phyloP scores from a whole-genome alignment of 139 green algal genomes.

The Haematococcus lacustris region DNA sequence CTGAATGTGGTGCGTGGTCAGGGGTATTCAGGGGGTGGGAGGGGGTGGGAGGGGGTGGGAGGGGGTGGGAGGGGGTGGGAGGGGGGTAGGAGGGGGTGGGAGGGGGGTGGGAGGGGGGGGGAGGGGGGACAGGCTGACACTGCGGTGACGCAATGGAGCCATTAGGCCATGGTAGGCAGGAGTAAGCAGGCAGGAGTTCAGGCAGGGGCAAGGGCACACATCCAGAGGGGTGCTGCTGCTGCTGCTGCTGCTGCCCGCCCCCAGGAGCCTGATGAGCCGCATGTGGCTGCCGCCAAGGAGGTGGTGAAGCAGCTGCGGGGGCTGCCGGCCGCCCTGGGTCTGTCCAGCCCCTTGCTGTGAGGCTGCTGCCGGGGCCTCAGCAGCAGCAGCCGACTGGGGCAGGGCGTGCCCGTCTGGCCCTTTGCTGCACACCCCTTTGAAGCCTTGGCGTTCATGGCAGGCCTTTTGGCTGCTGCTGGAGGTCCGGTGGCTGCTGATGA shows the following conservation, averaged over 20 bases:
- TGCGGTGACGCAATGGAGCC: not conserved
- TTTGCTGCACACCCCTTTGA: too few species aligned
- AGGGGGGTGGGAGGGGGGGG: too few species aligned
- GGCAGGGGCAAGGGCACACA: not conserved
- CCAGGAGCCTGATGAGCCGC: slow-evolving; percentile 60
- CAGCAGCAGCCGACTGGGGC: slow-evolving; percentile 42
- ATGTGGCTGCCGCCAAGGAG: slow-evolving; percentile 58
- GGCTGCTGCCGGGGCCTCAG: slow-evolving; percentile 66
- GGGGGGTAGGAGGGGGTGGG: not conserved
- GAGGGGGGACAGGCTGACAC: not conserved
- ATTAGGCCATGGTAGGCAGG: not conserved
- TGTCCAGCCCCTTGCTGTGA: slow-evolving; percentile 21
- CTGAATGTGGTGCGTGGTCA: slow-evolving; percentile 18
- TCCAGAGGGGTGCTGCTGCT: not conserved
- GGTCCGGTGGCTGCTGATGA: too few species aligned
- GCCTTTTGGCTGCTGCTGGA: too few species aligned
- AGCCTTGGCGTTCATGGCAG: too few species aligned
- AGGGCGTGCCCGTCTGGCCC: slow-evolving; percentile 2
- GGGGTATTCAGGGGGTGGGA: not conserved
- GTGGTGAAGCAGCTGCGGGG: slow-evolving; percentile 6
- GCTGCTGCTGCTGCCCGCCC: not conserved
- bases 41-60: not conserved
- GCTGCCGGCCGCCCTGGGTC: not conserved
- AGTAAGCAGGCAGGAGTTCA: not conserved
- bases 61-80: too few species aligned